Base-by-base conservation (phyloP, 495 filamentous ascomycete genomes). In the Penicillium silybi region DNA sequence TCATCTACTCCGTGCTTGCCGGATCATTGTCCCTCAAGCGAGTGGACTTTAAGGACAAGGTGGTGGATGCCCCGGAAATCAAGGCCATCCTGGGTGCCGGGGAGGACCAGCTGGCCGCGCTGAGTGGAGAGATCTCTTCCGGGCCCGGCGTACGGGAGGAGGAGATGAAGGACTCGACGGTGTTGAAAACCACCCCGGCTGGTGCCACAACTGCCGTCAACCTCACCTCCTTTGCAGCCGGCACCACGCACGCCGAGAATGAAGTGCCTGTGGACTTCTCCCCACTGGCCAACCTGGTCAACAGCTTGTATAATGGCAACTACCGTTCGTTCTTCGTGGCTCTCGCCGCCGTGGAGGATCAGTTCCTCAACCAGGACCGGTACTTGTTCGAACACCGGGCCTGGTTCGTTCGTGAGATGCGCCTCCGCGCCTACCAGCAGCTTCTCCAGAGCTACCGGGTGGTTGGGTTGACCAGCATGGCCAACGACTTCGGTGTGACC, bases 401-500 rank as follows among this genome's bases (percentile, higher is more conserved):
- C 52, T 98, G 92, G 92, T 97, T 90, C 69, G 90, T 97, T 50
- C 87, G 93, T 27, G 93, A 98, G 76, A 98, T 97, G 93, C 85
- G 93, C 50, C 82, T 96, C 41, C 83, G 92, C 47, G 92, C 88
- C 35, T 98, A 98, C 69, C 88, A 93, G 70, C 93, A 98, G 72
- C 80, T 98, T 22, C 80, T 98, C n/a, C 91, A 96, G 74, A 93
- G 88, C 65, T 98, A 98, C 69, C 85, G 91, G 27, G 90, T 97
- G n/a, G 93, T 98, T 17, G 90, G 90, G 7, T 75, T 98, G 61
- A 85, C 85, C 65, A 96, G 86, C 76, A 98, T 98, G 92, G 93
- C 93, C 15, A 85, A 81, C 43, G 90, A 93, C 65, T 98, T 98
- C 72, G 93, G 93, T 19, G 90, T 98, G 45, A 90, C 89, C 4